Percentiles rank a stretch among this genome's conserved stretches.
Evolutionary conservation across 2,329 filamentous ascomycete genomes (phyloP).

Genomic region (Diaporthe aspalathi): DNA sequence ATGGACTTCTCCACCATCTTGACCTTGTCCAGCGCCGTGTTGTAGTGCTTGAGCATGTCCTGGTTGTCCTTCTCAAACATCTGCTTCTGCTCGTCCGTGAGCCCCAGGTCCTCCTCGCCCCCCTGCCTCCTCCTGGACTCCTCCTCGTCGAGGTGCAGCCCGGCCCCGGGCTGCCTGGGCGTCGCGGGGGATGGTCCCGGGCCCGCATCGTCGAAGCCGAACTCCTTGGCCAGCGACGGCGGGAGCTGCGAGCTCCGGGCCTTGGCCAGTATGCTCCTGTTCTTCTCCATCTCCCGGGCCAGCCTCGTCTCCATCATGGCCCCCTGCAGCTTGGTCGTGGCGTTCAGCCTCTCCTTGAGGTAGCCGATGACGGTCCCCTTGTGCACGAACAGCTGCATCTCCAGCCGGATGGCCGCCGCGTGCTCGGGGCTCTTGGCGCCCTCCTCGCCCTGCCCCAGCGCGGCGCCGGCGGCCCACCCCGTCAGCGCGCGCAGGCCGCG

Average conservation of each 20-base stretch:
- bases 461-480: constrained; percentile 75
- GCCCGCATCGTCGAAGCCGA: constrained; percentile 27
- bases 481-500: constrained; percentile 72
- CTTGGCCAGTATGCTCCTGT: constrained; percentile 85
- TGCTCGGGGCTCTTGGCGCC: constrained; percentile 72
- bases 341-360: constrained; percentile 79
- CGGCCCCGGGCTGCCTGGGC: constrained; percentile 18
- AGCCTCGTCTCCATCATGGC: constrained; percentile 94
- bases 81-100: constrained; percentile 88
- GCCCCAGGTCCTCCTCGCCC: constrained; percentile 60
- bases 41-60: constrained; percentile 92
- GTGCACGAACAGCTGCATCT: constrained; percentile 74
- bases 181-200: not conserved
- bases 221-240: constrained; percentile 43
- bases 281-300: constrained; percentile 87
- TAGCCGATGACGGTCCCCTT: constrained; percentile 88
- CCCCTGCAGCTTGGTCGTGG: constrained; percentile 81
- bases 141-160: constrained; percentile 40
- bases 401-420: constrained; percentile 75
- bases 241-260: constrained; percentile 53
- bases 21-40: constrained; percentile 93
- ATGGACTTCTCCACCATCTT: constrained; percentile 91
- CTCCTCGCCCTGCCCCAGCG: constrained; percentile 47
- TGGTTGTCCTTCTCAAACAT: constrained; percentile 95
- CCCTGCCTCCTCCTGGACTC: constrained; percentile 42